phyloP scores from a whole-genome alignment of 1,139 yeast species.

The Yamadazyma spencermartinsiae region DNA sequence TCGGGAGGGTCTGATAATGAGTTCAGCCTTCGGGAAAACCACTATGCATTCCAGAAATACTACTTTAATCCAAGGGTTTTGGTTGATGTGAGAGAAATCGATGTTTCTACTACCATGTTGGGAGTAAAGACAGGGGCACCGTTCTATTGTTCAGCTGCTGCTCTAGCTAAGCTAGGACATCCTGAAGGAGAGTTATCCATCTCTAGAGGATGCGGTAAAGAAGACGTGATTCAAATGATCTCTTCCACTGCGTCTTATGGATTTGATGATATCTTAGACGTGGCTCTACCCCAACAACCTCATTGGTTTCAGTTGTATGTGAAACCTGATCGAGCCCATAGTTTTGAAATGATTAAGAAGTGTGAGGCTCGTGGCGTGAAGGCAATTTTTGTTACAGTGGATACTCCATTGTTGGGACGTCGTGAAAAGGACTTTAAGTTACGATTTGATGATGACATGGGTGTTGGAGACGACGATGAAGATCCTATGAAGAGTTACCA shows the following conservation, averaged over 20 bases:
- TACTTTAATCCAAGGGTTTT: constrained; percentile 77
- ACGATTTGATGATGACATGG: constrained; percentile 15
- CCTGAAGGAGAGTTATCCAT: constrained; percentile 55
- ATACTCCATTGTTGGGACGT: constrained; percentile 25
- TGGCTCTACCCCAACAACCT: constrained; percentile 26
- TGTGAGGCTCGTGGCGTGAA: constrained; percentile 26
- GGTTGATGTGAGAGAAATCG: constrained; percentile 57
- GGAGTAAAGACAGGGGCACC: constrained; percentile 53
- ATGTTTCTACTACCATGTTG: constrained; percentile 44
- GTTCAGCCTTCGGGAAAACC: constrained; percentile 79
- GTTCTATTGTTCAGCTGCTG: constrained; percentile 60
- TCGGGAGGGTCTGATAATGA: constrained; percentile 88
- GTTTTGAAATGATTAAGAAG: constrained; percentile 19
- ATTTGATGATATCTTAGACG: constrained; percentile 56
- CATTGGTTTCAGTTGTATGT: constrained; percentile 50
- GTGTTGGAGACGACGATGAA: constrained; percentile 5
- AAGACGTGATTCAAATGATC: constrained; percentile 56
- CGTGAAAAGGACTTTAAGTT: constrained; percentile 27
- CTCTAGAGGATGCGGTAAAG: constrained; percentile 48
- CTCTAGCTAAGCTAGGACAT: constrained; percentile 56
- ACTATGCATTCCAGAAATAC: constrained; percentile 74
- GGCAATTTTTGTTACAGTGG: constrained; percentile 30
- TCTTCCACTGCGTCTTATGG: constrained; percentile 57
- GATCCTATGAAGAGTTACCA: constrained; percentile 9
- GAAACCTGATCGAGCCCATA: constrained; percentile 29